Evolutionary conservation across 75 land plant genomes (phyloP).

Genomic region (Pseudotsuga menziesii): DNA sequence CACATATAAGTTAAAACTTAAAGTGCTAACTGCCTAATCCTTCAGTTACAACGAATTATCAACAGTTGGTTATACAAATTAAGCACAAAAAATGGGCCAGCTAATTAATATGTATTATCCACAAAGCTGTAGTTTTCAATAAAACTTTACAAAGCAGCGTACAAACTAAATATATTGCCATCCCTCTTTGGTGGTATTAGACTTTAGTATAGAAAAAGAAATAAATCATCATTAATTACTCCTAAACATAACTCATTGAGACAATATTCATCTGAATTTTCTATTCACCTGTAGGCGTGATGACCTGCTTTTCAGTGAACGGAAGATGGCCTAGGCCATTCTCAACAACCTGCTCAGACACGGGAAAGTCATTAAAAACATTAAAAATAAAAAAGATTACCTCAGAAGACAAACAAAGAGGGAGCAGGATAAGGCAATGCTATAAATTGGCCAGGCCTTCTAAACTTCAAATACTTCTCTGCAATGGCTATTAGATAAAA

Average conservation of each 20-base stretch:
- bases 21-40: not conserved
- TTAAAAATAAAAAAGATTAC: too few relatives aligned
- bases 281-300: conserved; percentile 70
- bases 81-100: not conserved
- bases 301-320: conserved; percentile 86
- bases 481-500: not conserved
- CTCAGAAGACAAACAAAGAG: too few relatives aligned
- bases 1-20: too few relatives aligned
- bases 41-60: not conserved
- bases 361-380: too few relatives aligned
- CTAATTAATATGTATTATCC: not conserved
- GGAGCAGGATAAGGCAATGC: too few relatives aligned
- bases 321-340: conserved; percentile 95
- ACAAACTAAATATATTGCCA: not conserved
- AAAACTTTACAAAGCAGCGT: not conserved
- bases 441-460: not conserved
- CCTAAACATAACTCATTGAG: not conserved
- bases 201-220: not conserved
- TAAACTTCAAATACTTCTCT: not conserved
- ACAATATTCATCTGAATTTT: not conserved
- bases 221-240: not conserved
- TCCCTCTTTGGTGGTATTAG: not conserved
- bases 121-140: not conserved
- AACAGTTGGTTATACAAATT: not conserved
- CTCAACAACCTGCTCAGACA: conserved; percentile 67